phyloP scores from a whole-genome alignment of 257 asterid species.

The Jasminum sambac region DNA sequence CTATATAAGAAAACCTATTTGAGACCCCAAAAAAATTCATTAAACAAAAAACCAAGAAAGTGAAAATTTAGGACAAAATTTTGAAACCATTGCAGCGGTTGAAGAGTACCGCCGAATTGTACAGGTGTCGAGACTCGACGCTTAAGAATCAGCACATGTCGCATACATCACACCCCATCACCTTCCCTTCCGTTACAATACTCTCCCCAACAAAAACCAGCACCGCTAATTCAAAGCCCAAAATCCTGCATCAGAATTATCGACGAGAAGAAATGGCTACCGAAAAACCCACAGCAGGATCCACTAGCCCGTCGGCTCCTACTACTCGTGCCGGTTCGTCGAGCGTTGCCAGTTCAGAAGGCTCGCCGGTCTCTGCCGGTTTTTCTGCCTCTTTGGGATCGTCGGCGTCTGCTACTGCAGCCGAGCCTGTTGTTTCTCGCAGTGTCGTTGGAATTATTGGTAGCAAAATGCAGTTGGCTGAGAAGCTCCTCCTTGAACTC shows the following conservation, averaged over 20 bases:
- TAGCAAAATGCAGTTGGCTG: not conserved
- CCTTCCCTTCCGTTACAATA: not conserved
- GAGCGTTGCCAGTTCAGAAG: not conserved
- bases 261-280: not conserved
- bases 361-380: not conserved
- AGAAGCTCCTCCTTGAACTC: conserved; percentile 34
- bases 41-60: no score
- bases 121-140: not conserved
- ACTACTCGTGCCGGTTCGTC: not conserved
- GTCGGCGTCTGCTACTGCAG: not conserved
- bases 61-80: no score
- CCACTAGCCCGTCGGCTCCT: not conserved
- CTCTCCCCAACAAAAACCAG: not conserved
- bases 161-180: not conserved
- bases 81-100: not conserved
- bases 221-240: not conserved
- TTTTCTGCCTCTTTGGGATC: not conserved
- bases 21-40: no score
- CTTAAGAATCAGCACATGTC: not conserved
- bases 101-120: not conserved
- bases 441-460: not conserved
- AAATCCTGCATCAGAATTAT: not conserved
- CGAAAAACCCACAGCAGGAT: not conserved
- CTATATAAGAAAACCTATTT: no score
- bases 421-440: not conserved